Evolutionary conservation across 192 early-diverging fungal species (phyloP).

Genomic region (Anaeromyces robustus): DNA sequence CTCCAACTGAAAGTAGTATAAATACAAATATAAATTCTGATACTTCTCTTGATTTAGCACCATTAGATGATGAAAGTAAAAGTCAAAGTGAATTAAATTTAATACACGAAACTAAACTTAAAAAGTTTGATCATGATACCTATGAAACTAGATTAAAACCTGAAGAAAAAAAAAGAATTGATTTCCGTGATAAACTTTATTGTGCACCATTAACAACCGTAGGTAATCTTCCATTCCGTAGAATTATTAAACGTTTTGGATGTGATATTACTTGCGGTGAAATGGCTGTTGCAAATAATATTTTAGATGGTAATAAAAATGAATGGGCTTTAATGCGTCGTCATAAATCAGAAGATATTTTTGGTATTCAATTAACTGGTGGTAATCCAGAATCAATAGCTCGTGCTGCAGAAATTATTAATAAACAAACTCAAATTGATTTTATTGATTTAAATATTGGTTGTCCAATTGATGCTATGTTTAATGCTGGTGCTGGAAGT

Average conservation of each 20-base stretch:
- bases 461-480: constrained; percentile 84
- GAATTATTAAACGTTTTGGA: constrained; percentile 83
- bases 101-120: constrained; percentile 10
- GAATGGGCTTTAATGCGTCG: constrained; percentile 76
- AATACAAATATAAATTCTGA: not conserved
- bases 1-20: not conserved
- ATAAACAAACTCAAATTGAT: constrained; percentile 28
- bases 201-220: constrained; percentile 93
- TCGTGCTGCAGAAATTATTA: not conserved
- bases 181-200: constrained; percentile 79
- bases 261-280: constrained; percentile 95
- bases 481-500: constrained; percentile 62
- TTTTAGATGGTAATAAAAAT: constrained; percentile 38
- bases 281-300: constrained; percentile 49
- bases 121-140: constrained; percentile 18
- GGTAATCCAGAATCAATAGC: constrained; percentile 1
- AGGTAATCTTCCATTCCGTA: constrained; percentile 91
- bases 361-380: constrained; percentile 59
- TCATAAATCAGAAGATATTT: constrained; percentile 73
- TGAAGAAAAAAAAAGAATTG: constrained; percentile 39
- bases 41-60: not conserved
- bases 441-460: constrained; percentile 96
- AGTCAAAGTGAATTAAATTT: not conserved
- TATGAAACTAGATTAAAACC: constrained; percentile 20
- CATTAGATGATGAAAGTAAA: constrained; percentile 3